Percentiles rank a stretch among this genome's conserved stretches.
phyloP scores from a whole-genome alignment of 169 alveolate species.

The Theileria luwenshuni region DNA sequence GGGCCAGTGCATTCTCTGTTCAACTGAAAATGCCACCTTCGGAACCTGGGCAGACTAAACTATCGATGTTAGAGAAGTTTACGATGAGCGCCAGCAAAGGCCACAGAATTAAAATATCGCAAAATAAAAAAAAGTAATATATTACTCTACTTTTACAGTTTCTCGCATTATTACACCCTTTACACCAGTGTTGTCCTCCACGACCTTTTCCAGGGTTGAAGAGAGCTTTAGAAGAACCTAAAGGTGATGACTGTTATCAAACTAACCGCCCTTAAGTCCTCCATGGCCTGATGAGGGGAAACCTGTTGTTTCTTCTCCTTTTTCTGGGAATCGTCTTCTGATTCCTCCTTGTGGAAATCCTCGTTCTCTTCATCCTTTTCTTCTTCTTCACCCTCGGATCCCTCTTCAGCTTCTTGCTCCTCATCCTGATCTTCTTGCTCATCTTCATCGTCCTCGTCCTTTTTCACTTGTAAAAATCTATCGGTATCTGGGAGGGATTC shows the following conservation, averaged over 20 bases:
- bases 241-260: not conserved
- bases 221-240: slow-evolving; percentile 30
- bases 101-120: slow-evolving; percentile 12
- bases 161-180: slow-evolving; percentile 25
- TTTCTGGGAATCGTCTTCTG: slow-evolving; percentile 6
- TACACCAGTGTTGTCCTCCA: slow-evolving; percentile 42
- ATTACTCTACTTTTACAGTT: slow-evolving; percentile 1
- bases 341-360: slow-evolving; percentile 10
- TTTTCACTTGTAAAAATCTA: slow-evolving; percentile 35
- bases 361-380: slow-evolving; percentile 22
- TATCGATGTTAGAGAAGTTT: slow-evolving; percentile 50
- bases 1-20: slow-evolving; percentile 36
- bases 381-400: slow-evolving; percentile 20
- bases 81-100: slow-evolving; percentile 14
- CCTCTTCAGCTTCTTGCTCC: slow-evolving; percentile 18
- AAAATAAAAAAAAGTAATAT: not conserved
- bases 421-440: slow-evolving; percentile 46
- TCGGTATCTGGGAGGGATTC: slow-evolving; percentile 11
- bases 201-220: slow-evolving; percentile 39
- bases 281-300: slow-evolving; percentile 29
- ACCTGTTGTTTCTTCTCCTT: slow-evolving; percentile 2
- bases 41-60: slow-evolving; percentile 45
- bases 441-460: slow-evolving; percentile 28
- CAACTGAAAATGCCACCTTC: slow-evolving; percentile 44
- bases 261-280: slow-evolving; percentile 22